Percentiles rank a stretch among this genome's conserved stretches.
These are phyloP conservation scores for Stenocarpella maydis DNA, from an alignment of 2,329 filamentous ascomycete species.

Conservation along the genomic window DNA sequence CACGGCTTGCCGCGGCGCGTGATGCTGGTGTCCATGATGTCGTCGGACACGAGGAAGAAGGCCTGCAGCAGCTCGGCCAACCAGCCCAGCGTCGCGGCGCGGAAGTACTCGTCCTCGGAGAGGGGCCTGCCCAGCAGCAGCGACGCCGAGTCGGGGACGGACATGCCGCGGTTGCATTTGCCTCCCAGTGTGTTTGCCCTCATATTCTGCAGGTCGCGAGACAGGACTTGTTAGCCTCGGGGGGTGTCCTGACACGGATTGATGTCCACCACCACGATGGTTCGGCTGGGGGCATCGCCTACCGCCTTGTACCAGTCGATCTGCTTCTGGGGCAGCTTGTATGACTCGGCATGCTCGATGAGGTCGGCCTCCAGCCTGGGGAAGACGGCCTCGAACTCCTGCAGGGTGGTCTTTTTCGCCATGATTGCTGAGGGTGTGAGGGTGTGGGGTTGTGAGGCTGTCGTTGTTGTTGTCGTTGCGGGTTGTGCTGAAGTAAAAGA, in stretches of 20 bases:
- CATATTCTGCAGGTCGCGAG: slow-evolving; percentile 66
- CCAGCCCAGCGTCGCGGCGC: slow-evolving; percentile 90
- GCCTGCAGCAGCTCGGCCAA: slow-evolving; percentile 98
- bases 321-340: slow-evolving; percentile 83
- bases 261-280: slow-evolving; percentile 13
- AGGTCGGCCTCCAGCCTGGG: slow-evolving; percentile 85
- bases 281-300: slow-evolving; percentile 39
- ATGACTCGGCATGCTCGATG: slow-evolving; percentile 78
- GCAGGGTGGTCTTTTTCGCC: slow-evolving; percentile 77
- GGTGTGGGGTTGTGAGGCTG: no score
- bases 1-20: slow-evolving; percentile 94
- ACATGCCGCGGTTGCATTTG: slow-evolving; percentile 99
- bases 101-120: slow-evolving; percentile 84
- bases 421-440: slow-evolving; percentile 46
- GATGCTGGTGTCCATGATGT: slow-evolving; percentile 97
- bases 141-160: slow-evolving; percentile 89
- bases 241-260: not conserved
- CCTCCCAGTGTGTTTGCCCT: slow-evolving; percentile 89
- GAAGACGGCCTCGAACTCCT: slow-evolving; percentile 91
- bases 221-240: slow-evolving; percentile 32
- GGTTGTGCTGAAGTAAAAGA: not conserved
- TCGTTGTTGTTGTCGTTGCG: not conserved
- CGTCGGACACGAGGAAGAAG: slow-evolving; percentile 98
- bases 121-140: slow-evolving; percentile 78
- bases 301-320: slow-evolving; percentile 89